Conservation (phyloP, 2,329 filamentous ascomycete genomes). For the Neonectria magnoliae region DNA sequence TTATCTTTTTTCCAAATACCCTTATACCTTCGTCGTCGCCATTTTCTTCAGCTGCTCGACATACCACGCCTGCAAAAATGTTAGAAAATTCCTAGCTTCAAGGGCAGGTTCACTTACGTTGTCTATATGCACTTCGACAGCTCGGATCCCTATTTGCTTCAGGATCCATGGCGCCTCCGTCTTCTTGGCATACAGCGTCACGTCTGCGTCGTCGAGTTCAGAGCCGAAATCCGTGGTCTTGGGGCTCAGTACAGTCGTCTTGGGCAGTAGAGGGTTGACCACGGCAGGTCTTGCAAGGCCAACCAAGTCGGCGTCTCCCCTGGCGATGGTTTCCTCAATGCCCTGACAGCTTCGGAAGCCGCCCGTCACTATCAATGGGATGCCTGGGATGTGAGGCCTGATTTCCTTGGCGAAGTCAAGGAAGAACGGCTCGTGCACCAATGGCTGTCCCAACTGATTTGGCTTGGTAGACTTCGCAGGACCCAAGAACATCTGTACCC, state of each 20-base stretch:
- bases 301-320: conserved; percentile 51
- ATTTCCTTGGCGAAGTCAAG: conserved; percentile 67
- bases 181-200: conserved; percentile 13
- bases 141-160: conserved; percentile 15
- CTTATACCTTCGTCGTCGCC: conserved; percentile 3
- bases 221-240: background rate
- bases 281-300: conserved; percentile 51
- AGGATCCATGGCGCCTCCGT: conserved; percentile 19
- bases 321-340: conserved; percentile 50
- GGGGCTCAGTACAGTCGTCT: conserved; percentile 30
- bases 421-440: conserved; percentile 71
- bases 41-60: conserved; percentile 9
- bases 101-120: conserved; percentile 2
- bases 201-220: conserved; percentile 3
- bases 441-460: conserved; percentile 50
- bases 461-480: conserved; percentile 12
- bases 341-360: conserved; percentile 63
- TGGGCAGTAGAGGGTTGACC: conserved; percentile 49
- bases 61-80: conserved; percentile 8
- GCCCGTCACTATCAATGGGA: conserved; percentile 67
- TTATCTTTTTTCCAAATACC: background rate
- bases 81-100: background rate
- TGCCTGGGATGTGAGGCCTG: conserved; percentile 52
- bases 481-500: conserved; percentile 46
- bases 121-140: conserved; percentile 22